phyloP scores from a whole-genome alignment of 306 rosid genomes.

The Mucuna pruriens region DNA sequence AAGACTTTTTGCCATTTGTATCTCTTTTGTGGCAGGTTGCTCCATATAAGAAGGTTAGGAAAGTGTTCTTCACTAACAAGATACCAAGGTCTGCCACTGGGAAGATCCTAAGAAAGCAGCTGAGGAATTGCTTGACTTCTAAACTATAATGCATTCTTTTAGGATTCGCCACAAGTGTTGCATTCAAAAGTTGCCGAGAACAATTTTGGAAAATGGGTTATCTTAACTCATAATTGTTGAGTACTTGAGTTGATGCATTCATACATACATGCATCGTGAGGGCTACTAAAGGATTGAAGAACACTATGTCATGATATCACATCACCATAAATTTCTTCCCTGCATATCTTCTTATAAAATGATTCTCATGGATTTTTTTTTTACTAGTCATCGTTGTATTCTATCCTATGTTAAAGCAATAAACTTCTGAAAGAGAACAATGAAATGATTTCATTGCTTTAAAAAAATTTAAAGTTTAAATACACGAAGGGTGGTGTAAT shows the following conservation, averaged over 20 bases:
- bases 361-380: not conserved
- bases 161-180: not conserved
- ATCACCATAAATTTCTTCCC: not conserved
- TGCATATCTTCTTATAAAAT: not conserved
- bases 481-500: too few species aligned
- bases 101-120: constrained; percentile 76
- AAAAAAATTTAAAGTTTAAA: too few species aligned
- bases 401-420: not conserved
- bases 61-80: constrained; percentile 66
- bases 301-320: not conserved
- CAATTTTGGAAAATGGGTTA: not conserved
- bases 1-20: not conserved
- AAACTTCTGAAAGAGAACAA: not conserved
- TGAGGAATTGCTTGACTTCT: constrained; percentile 49
- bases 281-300: not conserved
- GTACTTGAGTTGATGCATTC: not conserved
- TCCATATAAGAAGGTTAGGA: constrained; percentile 78
- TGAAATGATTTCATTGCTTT: not conserved
- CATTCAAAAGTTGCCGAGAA: not conserved
- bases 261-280: not conserved
- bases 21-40: constrained; percentile 61
- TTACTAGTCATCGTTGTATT: not conserved
- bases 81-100: constrained; percentile 88
- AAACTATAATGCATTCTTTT: constrained; percentile 49
- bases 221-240: not conserved